Evolutionary conservation across 805 yeast species (phyloP).

Genomic region (Ogataea siamensis): DNA sequence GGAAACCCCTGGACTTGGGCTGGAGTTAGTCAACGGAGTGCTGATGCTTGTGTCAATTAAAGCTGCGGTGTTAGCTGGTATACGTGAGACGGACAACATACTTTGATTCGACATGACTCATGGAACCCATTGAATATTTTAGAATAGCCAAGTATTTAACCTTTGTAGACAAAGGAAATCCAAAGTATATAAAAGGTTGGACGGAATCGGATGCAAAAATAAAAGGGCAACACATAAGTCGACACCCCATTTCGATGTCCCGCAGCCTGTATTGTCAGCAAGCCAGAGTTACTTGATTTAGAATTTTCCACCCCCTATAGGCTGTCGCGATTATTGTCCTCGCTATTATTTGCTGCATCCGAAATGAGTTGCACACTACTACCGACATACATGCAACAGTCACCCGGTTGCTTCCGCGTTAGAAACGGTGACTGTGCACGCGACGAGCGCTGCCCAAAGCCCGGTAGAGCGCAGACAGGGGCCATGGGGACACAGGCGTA

Average conservation of each 20-base stretch:
- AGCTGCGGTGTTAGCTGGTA: constrained; percentile 6
- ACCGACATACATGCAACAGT: constrained; percentile 2
- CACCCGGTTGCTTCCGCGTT: constrained; percentile 11
- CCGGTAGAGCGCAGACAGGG: not conserved
- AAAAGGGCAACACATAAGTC: constrained; percentile 9
- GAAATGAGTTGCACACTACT: constrained; percentile 5
- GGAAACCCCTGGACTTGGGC: constrained; percentile 15
- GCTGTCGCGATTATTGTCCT: constrained; percentile 3
- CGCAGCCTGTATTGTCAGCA: constrained; percentile 7
- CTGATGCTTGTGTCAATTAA: constrained; percentile 10
- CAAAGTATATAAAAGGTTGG: constrained; percentile 14
- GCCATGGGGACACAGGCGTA: not conserved
- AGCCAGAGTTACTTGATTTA: constrained; percentile 6
- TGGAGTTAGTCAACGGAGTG: constrained; percentile 12
- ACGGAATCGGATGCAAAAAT: constrained; percentile 11
- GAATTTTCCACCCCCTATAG: constrained; percentile 10
- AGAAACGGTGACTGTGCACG: not conserved
- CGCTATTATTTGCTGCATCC: constrained; percentile 7
- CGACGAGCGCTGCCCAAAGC: not conserved
- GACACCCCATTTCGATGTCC: constrained; percentile 10
- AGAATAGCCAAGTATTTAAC: not conserved
- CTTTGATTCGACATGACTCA: constrained; percentile 11
- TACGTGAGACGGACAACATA: constrained; percentile 1
- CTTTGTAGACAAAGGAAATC: constrained; percentile 5
- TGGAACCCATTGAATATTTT: constrained; percentile 11